Percentiles rank a stretch among this genome's conserved stretches.
Conservation (phyloP, 1,284 basidiomycete species). For the Ceratobasidium sp. region DNA sequence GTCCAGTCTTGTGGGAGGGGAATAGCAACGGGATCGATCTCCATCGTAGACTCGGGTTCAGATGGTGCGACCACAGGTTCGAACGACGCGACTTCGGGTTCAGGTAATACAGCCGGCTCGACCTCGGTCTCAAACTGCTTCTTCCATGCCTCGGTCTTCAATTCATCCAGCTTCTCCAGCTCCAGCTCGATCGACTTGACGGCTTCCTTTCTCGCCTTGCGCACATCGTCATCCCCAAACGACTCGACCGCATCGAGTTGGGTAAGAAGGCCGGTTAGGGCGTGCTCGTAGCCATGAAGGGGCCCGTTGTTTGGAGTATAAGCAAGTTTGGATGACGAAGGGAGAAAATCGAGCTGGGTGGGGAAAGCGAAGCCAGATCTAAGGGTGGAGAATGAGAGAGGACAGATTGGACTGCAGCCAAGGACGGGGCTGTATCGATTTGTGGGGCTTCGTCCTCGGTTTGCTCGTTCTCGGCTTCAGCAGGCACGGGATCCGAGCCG, state of each 20-base stretch:
- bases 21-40: too few species aligned
- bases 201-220: conserved; percentile 38
- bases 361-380: conserved; percentile 36
- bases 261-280: conserved; percentile 39
- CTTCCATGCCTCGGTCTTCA: conserved; percentile 33
- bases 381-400: conserved; percentile 32
- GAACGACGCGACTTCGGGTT: neutral
- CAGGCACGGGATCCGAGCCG: neutral
- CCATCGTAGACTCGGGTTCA: too few species aligned
- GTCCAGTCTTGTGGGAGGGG: too few species aligned
- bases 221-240: conserved; percentile 30
- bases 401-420: conserved; percentile 30
- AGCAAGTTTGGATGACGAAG: conserved; percentile 15
- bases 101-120: neutral
- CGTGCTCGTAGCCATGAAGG: conserved; percentile 37
- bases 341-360: conserved; percentile 16
- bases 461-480: neutral
- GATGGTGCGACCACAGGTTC: neutral
- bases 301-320: conserved; percentile 36
- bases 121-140: neutral
- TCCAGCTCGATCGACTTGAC: conserved; percentile 34
- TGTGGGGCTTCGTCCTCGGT: neutral
- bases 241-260: conserved; percentile 40
- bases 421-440: conserved; percentile 20
- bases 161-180: conserved; percentile 24